phyloP scores from a whole-genome alignment of 257 asterid genomes.

The Oldenlandia corymbosa region DNA sequence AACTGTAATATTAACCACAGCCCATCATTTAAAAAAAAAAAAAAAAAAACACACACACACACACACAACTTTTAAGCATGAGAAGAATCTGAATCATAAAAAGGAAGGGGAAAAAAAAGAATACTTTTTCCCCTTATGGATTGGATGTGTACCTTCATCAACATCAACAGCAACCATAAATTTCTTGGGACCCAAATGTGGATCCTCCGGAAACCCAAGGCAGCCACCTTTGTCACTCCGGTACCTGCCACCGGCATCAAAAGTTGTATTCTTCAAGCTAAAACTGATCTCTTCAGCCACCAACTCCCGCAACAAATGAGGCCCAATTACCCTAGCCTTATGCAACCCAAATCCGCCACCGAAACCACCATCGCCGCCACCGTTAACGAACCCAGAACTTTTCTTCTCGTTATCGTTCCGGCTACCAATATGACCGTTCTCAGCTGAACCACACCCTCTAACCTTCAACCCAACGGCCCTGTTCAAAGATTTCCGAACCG shows the following conservation, averaged over 20 bases:
- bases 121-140: too few relatives aligned
- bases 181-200: constrained; percentile 29
- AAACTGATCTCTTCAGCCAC: constrained; percentile 16
- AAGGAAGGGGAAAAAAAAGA: too few relatives aligned
- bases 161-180: constrained; percentile 75
- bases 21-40: not conserved
- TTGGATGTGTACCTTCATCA: constrained; percentile 67
- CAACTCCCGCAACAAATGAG: constrained; percentile 19
- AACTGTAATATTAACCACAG: not conserved
- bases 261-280: constrained; percentile 7
- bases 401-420: not conserved
- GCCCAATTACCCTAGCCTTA: constrained; percentile 20
- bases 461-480: constrained; percentile 11
- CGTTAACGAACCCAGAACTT: constrained; percentile 7
- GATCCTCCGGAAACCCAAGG: constrained; percentile 22
- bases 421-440: not conserved
- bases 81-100: too few relatives aligned
- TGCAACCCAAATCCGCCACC: constrained; percentile 9
- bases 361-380: constrained; percentile 3
- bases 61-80: not conserved
- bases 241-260: constrained; percentile 18
- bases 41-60: too few relatives aligned
- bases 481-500: not conserved
- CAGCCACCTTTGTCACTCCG: constrained; percentile 25
- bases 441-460: constrained; percentile 15